These are phyloP conservation scores for Emergomyces pasteurianus DNA, from an alignment of 2,329 filamentous ascomycete genomes.

Conservation along the genomic window DNA sequence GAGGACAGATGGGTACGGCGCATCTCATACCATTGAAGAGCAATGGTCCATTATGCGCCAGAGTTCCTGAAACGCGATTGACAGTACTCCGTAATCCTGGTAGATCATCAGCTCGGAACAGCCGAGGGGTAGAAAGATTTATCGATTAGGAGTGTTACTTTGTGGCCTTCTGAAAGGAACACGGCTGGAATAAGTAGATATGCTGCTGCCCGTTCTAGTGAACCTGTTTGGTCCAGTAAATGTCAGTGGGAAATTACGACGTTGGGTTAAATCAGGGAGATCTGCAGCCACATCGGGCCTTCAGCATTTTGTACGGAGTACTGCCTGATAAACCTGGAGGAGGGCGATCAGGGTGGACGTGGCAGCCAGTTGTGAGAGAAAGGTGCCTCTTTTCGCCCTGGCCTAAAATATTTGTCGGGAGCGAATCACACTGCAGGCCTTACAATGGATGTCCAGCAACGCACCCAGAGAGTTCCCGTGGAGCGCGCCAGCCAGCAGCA, in stretches of 20 bases:
- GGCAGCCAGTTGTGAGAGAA: not conserved
- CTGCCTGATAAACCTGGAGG: not conserved
- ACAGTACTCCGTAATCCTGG: not conserved
- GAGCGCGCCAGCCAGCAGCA: not conserved
- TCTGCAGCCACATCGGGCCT: slow-evolving; percentile 1
- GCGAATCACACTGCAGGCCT: not conserved
- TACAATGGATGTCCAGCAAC: not conserved
- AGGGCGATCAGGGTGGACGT: not conserved
- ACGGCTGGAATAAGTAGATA: not conserved
- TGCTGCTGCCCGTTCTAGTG: not conserved
- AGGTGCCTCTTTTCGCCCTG: not conserved
- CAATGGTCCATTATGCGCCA: not conserved
- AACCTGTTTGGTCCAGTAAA: not conserved
- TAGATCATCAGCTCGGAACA: not conserved
- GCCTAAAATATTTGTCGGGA: not conserved
- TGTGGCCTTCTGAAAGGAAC: not conserved
- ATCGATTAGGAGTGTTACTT: not conserved
- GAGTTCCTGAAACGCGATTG: not conserved
- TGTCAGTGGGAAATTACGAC: not conserved
- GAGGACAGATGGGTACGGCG: not conserved
- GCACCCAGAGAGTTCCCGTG: not conserved
- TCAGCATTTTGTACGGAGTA: not conserved
- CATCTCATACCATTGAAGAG: not conserved
- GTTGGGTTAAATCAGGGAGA: slow-evolving; percentile 1
- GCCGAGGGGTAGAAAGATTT: not conserved